A percentile compares a stretch with the other conserved stretches of the same genome.
Evolutionary conservation across 139 green algal species (phyloP).

Genomic region (Picochlorum sp.): DNA sequence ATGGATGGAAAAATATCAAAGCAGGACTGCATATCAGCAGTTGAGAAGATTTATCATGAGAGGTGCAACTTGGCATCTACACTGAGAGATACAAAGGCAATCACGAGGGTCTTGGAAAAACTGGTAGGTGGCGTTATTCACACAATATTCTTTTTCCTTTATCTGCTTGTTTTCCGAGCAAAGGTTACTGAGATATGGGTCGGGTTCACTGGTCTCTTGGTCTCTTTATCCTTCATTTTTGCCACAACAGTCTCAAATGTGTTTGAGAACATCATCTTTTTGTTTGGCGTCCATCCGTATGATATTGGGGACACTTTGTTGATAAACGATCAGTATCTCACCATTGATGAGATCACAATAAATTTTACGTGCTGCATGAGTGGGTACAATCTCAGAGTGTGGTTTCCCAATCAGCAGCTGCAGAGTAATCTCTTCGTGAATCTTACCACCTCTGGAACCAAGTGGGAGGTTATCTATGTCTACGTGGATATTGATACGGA

Average conservation of each 20-base stretch:
- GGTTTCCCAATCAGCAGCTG: conserved; percentile 7
- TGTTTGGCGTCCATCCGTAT: conserved; percentile 68
- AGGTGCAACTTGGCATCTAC: conserved; percentile 58
- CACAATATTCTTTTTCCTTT: not conserved
- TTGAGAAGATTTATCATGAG: conserved; percentile 35
- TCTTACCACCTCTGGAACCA: conserved; percentile 1
- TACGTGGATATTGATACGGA: not conserved
- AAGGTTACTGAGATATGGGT: not conserved
- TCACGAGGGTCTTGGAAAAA: conserved; percentile 36
- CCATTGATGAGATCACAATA: conserved; percentile 12
- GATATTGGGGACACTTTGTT: conserved; percentile 56
- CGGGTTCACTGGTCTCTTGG: not conserved
- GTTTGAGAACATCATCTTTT: conserved; percentile 57
- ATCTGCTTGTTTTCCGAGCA: not conserved
- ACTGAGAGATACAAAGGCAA: conserved; percentile 51
- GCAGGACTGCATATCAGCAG: conserved; percentile 20
- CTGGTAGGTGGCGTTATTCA: conserved; percentile 48
- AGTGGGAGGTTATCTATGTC: not conserved
- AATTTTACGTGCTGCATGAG: conserved; percentile 9
- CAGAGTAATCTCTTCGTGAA: conserved; percentile 4
- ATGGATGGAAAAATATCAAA: conserved; percentile 32
- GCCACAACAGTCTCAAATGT: conserved; percentile 41
- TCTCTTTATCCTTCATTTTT: conserved; percentile 41
- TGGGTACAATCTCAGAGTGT: not conserved
- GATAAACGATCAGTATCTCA: conserved; percentile 11